These are phyloP conservation scores for Haplosporangium sp. DNA, from an alignment of 371 early-diverging fungal species.

Conservation along the genomic window DNA sequence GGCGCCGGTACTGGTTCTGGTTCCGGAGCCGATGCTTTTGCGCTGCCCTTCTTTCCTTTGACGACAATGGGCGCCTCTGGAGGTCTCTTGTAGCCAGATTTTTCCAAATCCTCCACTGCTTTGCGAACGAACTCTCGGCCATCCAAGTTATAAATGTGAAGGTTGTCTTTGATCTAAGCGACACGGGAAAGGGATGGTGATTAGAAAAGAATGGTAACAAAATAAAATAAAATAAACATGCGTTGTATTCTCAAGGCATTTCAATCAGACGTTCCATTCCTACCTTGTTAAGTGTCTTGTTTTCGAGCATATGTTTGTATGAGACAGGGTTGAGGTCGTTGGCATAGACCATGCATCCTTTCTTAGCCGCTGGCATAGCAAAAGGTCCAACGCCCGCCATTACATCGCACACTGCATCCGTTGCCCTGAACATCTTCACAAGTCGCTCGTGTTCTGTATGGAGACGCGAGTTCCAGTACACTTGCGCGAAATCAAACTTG, in stretches of 20 bases:
- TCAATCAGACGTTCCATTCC: not conserved
- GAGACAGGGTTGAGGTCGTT: constrained; percentile 98
- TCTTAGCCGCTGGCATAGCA: constrained; percentile 94
- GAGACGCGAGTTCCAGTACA: constrained; percentile 99
- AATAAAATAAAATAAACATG: not conserved
- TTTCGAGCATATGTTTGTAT: constrained; percentile 82
- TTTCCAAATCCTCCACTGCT: constrained; percentile 67
- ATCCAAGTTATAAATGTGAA: constrained; percentile 89
- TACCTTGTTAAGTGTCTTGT: constrained; percentile 88
- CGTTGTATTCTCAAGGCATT: not conserved
- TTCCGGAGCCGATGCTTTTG: constrained; percentile 9
- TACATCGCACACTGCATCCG: constrained; percentile 92
- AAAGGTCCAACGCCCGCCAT: constrained; percentile 99
- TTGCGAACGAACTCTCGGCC: constrained; percentile 90
- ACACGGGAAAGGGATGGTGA: no score
- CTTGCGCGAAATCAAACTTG: constrained; percentile 95
- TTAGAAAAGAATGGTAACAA: no score
- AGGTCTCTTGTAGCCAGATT: constrained; percentile 39
- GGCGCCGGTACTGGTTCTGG: constrained; percentile 11
- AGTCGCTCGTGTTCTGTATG: constrained; percentile 97
- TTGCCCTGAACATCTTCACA: constrained; percentile 77
- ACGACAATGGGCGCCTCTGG: constrained; percentile 16
- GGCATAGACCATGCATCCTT: constrained; percentile 89
- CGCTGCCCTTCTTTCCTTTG: constrained; percentile 25
- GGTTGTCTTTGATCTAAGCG: constrained; percentile 61